Evolutionary conservation across 345 rosid genomes (phyloP).

Genomic region (Bruguiera parviflora): DNA sequence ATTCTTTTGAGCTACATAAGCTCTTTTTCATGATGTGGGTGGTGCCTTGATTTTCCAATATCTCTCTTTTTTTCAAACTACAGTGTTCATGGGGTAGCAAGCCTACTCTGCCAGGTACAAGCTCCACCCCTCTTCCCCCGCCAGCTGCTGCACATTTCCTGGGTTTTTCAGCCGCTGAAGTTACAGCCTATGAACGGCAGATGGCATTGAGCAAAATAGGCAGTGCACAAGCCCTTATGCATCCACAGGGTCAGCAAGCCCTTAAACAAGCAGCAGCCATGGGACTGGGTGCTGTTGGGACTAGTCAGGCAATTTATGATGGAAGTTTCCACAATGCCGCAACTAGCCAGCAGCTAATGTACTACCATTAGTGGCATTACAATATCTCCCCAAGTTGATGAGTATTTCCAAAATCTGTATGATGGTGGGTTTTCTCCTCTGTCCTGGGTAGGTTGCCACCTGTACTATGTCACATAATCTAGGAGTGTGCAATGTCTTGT

Average conservation of each 20-base stretch:
- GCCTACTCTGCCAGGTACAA: slow-evolving; percentile 80
- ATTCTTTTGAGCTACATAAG: too few species aligned
- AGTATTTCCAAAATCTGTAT: slow-evolving; percentile 1
- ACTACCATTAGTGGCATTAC: slow-evolving; percentile 50
- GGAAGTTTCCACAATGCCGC: slow-evolving; percentile 75
- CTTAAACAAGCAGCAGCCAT: slow-evolving; percentile 69
- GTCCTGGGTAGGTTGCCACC: background rate
- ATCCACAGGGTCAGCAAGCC: slow-evolving; percentile 69
- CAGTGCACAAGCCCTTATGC: slow-evolving; percentile 64
- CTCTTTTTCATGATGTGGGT: too few species aligned
- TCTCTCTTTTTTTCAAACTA: background rate
- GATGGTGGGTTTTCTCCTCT: background rate
- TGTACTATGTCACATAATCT: background rate
- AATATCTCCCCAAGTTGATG: slow-evolving; percentile 7
- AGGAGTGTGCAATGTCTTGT: too few species aligned
- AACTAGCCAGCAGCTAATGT: slow-evolving; percentile 83
- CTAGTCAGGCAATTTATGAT: slow-evolving; percentile 75
- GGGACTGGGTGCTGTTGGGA: slow-evolving; percentile 79
- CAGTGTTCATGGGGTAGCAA: slow-evolving; percentile 98
- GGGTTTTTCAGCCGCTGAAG: slow-evolving; percentile 63
- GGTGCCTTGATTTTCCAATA: background rate
- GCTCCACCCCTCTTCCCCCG: slow-evolving; percentile 86
- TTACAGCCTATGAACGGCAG: slow-evolving; percentile 71
- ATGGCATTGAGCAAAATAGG: slow-evolving; percentile 78
- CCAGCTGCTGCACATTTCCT: slow-evolving; percentile 60